Conservation (phyloP, 2,329 filamentous ascomycete genomes). For the Dothiorella sarmentorum region DNA sequence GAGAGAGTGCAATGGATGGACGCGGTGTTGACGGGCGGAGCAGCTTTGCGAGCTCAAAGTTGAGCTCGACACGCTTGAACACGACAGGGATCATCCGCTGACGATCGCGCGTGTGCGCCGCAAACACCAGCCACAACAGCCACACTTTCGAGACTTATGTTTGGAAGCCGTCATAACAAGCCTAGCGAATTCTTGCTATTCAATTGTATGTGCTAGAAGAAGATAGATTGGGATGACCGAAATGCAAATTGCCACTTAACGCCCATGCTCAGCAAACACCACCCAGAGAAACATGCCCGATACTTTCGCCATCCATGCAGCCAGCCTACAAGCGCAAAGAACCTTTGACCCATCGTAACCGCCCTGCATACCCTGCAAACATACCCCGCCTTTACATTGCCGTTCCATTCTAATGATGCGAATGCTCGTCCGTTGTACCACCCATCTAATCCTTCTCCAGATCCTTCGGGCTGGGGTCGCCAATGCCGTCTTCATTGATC, state of each 20-base stretch:
- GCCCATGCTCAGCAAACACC: slow-evolving; percentile 12
- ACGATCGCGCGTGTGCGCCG: slow-evolving; percentile 8
- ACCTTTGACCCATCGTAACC: neutral
- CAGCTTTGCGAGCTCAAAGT: slow-evolving; percentile 11
- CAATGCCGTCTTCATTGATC: slow-evolving; percentile 95
- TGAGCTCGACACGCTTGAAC: slow-evolving; percentile 16
- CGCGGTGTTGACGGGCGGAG: slow-evolving; percentile 15
- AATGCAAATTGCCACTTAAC: slow-evolving; percentile 8
- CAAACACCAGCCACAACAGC: slow-evolving; percentile 11
- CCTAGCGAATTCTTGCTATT: neutral
- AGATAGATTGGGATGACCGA: neutral
- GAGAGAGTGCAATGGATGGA: slow-evolving; percentile 1
- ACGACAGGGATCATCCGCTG: slow-evolving; percentile 9
- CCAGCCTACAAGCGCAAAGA: neutral
- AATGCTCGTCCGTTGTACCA: neutral
- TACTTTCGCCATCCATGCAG: slow-evolving; percentile 10
- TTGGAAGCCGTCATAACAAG: neutral
- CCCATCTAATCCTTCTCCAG: slow-evolving; percentile 71
- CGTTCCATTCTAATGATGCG: neutral
- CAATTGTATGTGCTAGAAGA: neutral
- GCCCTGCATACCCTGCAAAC: too few relatives aligned
- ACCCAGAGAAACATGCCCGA: neutral
- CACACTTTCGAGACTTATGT: neutral
- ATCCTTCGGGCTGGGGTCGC: slow-evolving; percentile 93
- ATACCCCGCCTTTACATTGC: neutral